phyloP scores from a whole-genome alignment of 225 moss, liverwort and hornwort species.

The Neckera pumila region DNA sequence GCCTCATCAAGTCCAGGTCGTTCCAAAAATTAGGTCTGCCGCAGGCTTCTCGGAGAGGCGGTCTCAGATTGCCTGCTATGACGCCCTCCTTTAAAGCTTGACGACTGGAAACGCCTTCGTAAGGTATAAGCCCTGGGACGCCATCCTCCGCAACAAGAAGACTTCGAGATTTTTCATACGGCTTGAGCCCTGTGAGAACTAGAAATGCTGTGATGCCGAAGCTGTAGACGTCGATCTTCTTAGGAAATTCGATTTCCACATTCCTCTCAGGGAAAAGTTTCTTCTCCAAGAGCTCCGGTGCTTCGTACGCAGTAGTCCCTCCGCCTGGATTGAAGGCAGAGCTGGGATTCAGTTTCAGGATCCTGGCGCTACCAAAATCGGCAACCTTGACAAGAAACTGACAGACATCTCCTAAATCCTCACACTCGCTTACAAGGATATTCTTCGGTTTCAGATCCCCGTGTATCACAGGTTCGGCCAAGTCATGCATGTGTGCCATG shows the following conservation, averaged over 20 bases:
- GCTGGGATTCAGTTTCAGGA: background rate
- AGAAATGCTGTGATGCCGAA: background rate
- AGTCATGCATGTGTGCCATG: background rate
- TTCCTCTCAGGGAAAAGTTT: background rate
- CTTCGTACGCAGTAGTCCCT: background rate
- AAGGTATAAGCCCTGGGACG: background rate
- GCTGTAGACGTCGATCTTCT: slow-evolving; percentile 5
- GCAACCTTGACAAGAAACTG: slow-evolving; percentile 16
- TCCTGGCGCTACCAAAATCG: slow-evolving; percentile 6
- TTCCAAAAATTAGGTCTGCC: background rate
- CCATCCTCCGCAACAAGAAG: background rate
- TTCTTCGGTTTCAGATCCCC: slow-evolving; percentile 8
- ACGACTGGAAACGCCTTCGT: background rate
- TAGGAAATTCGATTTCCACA: background rate
- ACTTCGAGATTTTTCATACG: background rate
- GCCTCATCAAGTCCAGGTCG: background rate
- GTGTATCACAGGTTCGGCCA: slow-evolving; percentile 1
- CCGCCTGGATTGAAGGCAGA: background rate
- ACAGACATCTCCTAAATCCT: background rate
- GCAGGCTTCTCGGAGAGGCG: slow-evolving; percentile 3
- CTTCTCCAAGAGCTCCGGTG: slow-evolving; percentile 3
- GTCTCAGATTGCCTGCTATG: background rate
- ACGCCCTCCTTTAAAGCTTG: background rate
- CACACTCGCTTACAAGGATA: background rate
- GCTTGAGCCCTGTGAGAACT: background rate